Evolutionary conservation across 768 basidiomycete species (phyloP).

Genomic region (Lanmaoa rubissima): DNA sequence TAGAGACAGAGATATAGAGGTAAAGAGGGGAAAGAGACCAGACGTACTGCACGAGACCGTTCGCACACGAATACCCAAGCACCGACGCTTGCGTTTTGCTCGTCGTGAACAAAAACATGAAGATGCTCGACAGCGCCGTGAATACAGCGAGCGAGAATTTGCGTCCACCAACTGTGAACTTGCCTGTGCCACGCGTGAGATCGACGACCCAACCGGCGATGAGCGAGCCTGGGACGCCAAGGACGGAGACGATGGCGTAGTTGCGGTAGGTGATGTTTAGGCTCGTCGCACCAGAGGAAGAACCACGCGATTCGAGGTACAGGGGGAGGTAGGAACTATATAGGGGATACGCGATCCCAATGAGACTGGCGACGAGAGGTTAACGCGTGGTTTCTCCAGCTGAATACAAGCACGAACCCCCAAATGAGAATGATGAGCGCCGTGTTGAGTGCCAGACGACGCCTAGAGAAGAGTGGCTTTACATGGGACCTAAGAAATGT

Average conservation of each 20-base stretch:
- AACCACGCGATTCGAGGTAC: conserved; percentile 40
- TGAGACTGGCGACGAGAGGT: conserved; percentile 30
- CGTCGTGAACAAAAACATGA: conserved; percentile 53
- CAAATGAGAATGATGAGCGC: conserved; percentile 49
- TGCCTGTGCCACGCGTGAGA: conserved; percentile 34
- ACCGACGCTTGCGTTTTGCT: conserved; percentile 39
- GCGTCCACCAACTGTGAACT: conserved; percentile 42
- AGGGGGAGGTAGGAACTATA: conserved; percentile 52
- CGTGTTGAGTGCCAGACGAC: conserved; percentile 45
- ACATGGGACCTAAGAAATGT: conserved; percentile 42
- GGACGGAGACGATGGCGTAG: conserved; percentile 46
- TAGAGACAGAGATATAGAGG: too few relatives aligned
- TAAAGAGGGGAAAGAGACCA: background rate
- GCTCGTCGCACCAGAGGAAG: conserved; percentile 20
- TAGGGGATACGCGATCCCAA: conserved; percentile 55
- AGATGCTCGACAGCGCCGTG: conserved; percentile 44
- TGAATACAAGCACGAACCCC: conserved; percentile 36
- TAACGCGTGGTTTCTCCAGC: background rate
- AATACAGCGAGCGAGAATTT: conserved; percentile 47
- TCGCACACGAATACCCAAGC: conserved; percentile 47
- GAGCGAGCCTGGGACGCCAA: conserved; percentile 48
- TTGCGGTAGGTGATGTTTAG: conserved; percentile 43
- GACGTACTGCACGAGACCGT: conserved; percentile 41
- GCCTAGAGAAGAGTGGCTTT: conserved; percentile 46
- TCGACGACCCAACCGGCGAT: conserved; percentile 47